phyloP scores from a whole-genome alignment of 2,329 filamentous ascomycete genomes.

The Aspergillus sp. region DNA sequence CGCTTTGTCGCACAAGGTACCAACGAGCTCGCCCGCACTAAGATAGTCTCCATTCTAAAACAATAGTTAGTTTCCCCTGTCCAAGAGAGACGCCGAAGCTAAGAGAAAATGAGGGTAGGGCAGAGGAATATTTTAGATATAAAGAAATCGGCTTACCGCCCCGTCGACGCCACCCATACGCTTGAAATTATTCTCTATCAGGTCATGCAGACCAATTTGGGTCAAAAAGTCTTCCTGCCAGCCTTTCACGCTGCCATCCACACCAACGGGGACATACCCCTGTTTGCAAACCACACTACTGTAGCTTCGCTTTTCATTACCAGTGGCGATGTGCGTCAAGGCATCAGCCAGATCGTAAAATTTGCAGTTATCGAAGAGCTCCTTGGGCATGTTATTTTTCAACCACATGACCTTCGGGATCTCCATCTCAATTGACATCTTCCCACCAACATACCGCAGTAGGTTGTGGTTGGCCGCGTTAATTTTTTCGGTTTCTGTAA shows the following conservation, averaged over 20 bases:
- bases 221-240: constrained; percentile 96
- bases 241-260: constrained; percentile 94
- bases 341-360: constrained; percentile 96
- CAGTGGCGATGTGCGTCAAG: constrained; percentile 90
- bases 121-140: not conserved
- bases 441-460: constrained; percentile 92
- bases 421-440: constrained; percentile 99
- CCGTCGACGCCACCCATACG: constrained; percentile 92
- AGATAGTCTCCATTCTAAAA: constrained; percentile 85
- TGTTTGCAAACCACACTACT: constrained; percentile 98
- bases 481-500: constrained; percentile 88
- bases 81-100: not conserved
- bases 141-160: constrained; percentile 70
- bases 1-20: constrained; percentile 78
- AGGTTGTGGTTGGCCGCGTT: constrained; percentile 91
- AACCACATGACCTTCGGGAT: constrained; percentile 98
- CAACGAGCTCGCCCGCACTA: constrained; percentile 89
- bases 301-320: constrained; percentile 86
- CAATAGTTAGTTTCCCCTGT: constrained; percentile 9
- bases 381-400: constrained; percentile 95
- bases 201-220: constrained; percentile 80
- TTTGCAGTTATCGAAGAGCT: constrained; percentile 88
- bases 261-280: constrained; percentile 92
- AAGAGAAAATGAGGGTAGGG: not conserved
- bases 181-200: constrained; percentile 83